Conservation (phyloP, 371 early-diverging fungal genomes). For the Cokeromyces recurvatus region DNA sequence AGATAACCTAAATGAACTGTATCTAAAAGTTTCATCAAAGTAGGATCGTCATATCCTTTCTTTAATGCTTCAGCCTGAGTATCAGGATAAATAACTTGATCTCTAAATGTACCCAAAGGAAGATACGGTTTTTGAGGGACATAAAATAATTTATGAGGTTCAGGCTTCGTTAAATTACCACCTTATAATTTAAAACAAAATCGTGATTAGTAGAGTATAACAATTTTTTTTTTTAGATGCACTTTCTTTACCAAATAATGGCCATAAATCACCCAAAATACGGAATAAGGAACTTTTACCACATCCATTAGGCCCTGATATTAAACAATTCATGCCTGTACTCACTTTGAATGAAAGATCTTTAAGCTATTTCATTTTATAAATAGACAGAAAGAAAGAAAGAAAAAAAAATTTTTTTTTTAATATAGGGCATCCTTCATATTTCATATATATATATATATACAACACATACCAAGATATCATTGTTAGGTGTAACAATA, state of each 20-base stretch:
- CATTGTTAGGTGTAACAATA: slow-evolving; percentile 90
- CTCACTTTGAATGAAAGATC: slow-evolving; percentile 79
- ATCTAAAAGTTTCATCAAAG: slow-evolving; percentile 58
- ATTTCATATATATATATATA: no score
- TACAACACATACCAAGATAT: slow-evolving; percentile 61
- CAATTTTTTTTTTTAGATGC: no score
- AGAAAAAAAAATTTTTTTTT: no score
- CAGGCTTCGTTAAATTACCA: slow-evolving; percentile 81
- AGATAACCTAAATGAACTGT: slow-evolving; percentile 71
- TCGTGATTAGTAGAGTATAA: no score
- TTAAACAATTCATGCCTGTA: slow-evolving; percentile 81
- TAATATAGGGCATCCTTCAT: no score
- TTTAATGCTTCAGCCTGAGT: slow-evolving; percentile 47
- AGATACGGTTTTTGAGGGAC: slow-evolving; percentile 95
- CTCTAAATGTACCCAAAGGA: slow-evolving; percentile 86
- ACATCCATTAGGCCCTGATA: slow-evolving; percentile 92
- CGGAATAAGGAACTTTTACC: slow-evolving; percentile 91
- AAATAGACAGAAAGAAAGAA: background rate
- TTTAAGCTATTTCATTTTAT: slow-evolving; percentile 47
- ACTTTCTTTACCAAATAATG: slow-evolving; percentile 74
- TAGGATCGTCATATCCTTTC: slow-evolving; percentile 56
- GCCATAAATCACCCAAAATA: slow-evolving; percentile 91
- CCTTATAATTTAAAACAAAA: no score
- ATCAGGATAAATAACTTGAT: slow-evolving; percentile 87
- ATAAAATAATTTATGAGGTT: slow-evolving; percentile 79